These are phyloP conservation scores for Eurotiales sp. DNA, from an alignment of 2,329 filamentous ascomycete species.

Conservation along the genomic window DNA sequence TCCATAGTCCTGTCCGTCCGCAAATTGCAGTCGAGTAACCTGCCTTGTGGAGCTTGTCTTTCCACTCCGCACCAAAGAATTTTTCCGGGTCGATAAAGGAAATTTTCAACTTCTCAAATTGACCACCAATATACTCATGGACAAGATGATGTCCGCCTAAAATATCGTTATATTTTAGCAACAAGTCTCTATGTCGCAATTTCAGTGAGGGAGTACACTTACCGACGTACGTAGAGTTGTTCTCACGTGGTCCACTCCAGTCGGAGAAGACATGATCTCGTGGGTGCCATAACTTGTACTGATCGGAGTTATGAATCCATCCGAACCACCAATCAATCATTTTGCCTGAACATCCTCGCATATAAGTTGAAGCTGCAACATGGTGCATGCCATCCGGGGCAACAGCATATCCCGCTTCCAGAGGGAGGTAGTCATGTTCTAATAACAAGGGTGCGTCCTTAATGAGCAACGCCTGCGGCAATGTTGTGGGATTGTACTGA, in stretches of 20 bases:
- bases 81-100: no score
- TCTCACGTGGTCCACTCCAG: background rate
- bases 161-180: no score
- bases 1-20: constrained; percentile 8
- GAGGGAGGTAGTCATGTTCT: constrained; percentile 2
- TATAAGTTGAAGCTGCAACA: constrained; percentile 17
- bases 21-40: background rate
- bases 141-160: background rate
- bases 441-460: background rate
- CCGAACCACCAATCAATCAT: constrained; percentile 19
- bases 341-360: constrained; percentile 9
- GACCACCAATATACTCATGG: background rate
- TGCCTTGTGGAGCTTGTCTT: background rate
- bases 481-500: no score
- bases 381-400: constrained; percentile 16
- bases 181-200: no score
- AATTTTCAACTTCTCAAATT: background rate
- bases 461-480: no score
- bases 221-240: background rate
- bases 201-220: no score
- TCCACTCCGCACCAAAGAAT: background rate
- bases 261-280: background rate
- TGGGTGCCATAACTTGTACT: constrained; percentile 3
- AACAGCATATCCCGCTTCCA: constrained; percentile 14
- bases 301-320: constrained; percentile 12